phyloP scores from a whole-genome alignment of 495 filamentous ascomycete genomes.

The Chaetomium fimeti region DNA sequence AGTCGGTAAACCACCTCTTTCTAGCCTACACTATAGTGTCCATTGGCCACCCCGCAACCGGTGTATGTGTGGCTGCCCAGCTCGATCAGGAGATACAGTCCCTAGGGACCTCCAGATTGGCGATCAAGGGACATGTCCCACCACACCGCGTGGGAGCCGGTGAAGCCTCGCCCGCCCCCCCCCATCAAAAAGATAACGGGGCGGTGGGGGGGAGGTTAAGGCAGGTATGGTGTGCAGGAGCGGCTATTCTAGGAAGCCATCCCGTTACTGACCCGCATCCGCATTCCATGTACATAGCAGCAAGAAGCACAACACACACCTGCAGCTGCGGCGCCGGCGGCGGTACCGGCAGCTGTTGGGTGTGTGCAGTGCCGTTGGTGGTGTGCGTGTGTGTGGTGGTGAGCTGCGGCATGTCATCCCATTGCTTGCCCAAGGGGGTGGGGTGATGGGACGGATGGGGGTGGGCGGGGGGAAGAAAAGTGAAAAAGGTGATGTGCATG shows the following conservation, averaged over 20 bases:
- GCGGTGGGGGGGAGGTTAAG: background rate
- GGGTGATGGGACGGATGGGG: background rate
- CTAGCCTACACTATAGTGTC: too few species aligned
- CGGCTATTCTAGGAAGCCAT: conserved; percentile 6
- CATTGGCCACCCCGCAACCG: background rate
- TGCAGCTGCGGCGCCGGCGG: conserved; percentile 3
- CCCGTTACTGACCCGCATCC: background rate
- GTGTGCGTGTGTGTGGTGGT: background rate
- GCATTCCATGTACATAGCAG: background rate
- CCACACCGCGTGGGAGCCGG: conserved; percentile 10
- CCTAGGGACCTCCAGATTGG: background rate
- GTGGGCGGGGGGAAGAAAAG: background rate
- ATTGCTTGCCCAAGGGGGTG: background rate
- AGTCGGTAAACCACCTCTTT: too few species aligned
- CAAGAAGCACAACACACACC: background rate
- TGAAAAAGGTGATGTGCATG: too few species aligned
- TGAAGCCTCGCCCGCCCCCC: conserved; percentile 8
- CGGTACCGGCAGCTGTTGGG: conserved; percentile 3
- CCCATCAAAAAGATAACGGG: too few species aligned
- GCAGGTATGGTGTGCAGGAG: conserved; percentile 7
- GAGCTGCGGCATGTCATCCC: conserved; percentile 14
- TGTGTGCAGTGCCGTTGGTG: background rate
- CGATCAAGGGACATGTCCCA: conserved; percentile 14
- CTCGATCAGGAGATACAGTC: background rate
- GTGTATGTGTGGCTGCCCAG: conserved; percentile 16